phyloP scores from a whole-genome alignment of 306 rosid species.

The Castanea sativa region DNA sequence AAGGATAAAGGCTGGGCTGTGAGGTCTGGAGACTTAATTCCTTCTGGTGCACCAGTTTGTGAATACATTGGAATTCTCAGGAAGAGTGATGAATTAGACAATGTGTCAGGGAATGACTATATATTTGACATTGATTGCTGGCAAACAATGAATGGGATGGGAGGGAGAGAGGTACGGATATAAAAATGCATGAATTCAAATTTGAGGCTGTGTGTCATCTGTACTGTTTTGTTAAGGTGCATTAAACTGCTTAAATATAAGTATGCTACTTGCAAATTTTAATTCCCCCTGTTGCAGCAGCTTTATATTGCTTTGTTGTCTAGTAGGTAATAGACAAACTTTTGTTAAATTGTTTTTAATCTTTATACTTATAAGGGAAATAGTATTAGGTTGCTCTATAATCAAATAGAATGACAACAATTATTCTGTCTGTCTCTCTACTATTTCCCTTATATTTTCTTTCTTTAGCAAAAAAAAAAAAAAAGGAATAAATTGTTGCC shows the following conservation, averaged over 20 bases:
- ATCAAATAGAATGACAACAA: too few relatives aligned
- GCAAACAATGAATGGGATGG: slow-evolving; percentile 87
- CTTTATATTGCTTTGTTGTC: background rate
- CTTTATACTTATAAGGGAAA: background rate
- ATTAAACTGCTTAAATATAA: background rate
- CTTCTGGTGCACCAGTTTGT: slow-evolving; percentile 96
- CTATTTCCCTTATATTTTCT: too few relatives aligned
- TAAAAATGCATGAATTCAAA: background rate
- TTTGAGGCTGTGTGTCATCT: background rate
- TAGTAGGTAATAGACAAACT: background rate
- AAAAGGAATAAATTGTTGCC: background rate
- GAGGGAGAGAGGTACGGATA: slow-evolving; percentile 79
- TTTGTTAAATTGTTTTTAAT: background rate
- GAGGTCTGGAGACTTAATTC: slow-evolving; percentile 91
- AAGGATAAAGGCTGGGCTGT: slow-evolving; percentile 97
- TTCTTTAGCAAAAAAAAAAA: background rate
- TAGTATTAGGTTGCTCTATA: background rate
- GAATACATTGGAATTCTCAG: slow-evolving; percentile 77
- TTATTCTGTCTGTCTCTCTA: too few relatives aligned
- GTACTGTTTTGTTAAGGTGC: background rate
- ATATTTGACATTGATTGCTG: slow-evolving; percentile 91
- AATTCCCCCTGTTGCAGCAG: background rate
- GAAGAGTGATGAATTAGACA: slow-evolving; percentile 76
- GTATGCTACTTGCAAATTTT: background rate
- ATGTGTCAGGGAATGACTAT: slow-evolving; percentile 56